Conservation (phyloP, 2,329 filamentous ascomycete species). For the Hypoxylon sp. region DNA sequence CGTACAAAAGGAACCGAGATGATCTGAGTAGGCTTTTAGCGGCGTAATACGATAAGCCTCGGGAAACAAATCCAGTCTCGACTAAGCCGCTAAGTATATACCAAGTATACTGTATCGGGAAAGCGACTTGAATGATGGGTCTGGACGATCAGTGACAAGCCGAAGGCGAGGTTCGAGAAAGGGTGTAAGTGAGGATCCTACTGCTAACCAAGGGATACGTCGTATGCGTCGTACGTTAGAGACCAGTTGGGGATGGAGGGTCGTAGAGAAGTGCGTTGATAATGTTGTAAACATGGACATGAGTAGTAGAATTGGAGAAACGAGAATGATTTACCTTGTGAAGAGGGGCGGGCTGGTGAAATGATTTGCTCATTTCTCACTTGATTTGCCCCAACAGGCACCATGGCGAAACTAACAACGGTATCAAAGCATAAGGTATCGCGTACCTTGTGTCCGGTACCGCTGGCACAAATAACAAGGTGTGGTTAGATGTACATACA, state of each 20-base stretch:
- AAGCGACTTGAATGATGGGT: conserved; percentile 7
- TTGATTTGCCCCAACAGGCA: conserved; percentile 29
- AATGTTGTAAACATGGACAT: conserved; percentile 24
- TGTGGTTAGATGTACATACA: conserved; percentile 23
- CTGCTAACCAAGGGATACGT: conserved; percentile 12
- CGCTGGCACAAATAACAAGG: conserved; percentile 5
- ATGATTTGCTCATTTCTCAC: conserved; percentile 35
- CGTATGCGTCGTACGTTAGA: conserved; percentile 15
- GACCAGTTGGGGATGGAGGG: conserved; percentile 9
- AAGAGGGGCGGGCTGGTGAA: conserved; percentile 35
- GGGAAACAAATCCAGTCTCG: conserved; percentile 23
- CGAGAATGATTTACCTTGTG: conserved; percentile 12
- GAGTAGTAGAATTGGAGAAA: conserved; percentile 14
- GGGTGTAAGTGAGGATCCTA: conserved; percentile 19
- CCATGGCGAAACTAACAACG: conserved; percentile 30
- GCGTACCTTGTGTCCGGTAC: conserved; percentile 21
- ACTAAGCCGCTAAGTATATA: conserved; percentile 37
- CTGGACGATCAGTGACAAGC: neutral
- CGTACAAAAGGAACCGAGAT: conserved; percentile 22
- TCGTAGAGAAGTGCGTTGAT: conserved; percentile 15
- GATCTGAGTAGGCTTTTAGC: conserved; percentile 34
- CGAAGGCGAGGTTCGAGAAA: neutral
- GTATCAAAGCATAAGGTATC: conserved; percentile 19
- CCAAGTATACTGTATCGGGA: conserved; percentile 10
- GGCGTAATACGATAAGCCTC: conserved; percentile 35